Evolutionary conservation across 2,329 filamentous ascomycete species (phyloP).

Genomic region (Stachybotrys chlorohalonatus): DNA sequence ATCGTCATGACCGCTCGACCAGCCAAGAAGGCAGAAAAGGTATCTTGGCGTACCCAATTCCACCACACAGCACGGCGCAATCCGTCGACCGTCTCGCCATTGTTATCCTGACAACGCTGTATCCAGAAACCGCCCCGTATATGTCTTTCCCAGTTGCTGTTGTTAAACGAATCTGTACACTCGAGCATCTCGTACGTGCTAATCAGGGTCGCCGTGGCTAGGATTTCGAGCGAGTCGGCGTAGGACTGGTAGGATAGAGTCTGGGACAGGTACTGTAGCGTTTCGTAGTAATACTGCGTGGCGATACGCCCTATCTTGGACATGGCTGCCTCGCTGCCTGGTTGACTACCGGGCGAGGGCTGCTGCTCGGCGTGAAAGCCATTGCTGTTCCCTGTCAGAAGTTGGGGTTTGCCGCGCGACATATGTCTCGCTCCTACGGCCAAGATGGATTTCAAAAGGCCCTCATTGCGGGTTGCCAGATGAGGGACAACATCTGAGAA

Average conservation of each 20-base stretch:
- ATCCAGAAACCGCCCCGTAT: constrained; percentile 56
- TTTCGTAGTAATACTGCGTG: constrained; percentile 50
- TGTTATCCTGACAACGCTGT: constrained; percentile 47
- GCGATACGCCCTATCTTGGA: constrained; percentile 12
- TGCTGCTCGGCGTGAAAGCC: not conserved
- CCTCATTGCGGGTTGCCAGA: constrained; percentile 5
- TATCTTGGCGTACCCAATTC: constrained; percentile 53
- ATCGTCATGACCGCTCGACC: constrained; percentile 45
- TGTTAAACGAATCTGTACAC: constrained; percentile 20
- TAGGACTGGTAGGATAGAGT: constrained; percentile 49
- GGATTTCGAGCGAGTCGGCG: constrained; percentile 45
- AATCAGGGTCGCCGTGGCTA: constrained; percentile 48
- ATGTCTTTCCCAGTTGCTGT: constrained; percentile 45
- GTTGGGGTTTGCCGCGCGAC: constrained; percentile 4
- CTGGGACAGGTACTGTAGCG: constrained; percentile 51
- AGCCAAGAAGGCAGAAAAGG: constrained; percentile 52
- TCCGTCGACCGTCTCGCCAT: constrained; percentile 42
- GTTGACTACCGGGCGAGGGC: not conserved
- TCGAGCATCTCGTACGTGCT: constrained; percentile 56
- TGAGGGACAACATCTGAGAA: constrained; percentile 8
- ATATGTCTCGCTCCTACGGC: constrained; percentile 6
- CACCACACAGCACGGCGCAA: constrained; percentile 51
- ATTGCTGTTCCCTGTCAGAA: too few relatives aligned
- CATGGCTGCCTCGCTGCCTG: not conserved
- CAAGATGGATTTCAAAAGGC: constrained; percentile 7